Evolutionary conservation across 176 grass and related monocot genomes (phyloP).

Genomic region (Olyra latifolia): DNA sequence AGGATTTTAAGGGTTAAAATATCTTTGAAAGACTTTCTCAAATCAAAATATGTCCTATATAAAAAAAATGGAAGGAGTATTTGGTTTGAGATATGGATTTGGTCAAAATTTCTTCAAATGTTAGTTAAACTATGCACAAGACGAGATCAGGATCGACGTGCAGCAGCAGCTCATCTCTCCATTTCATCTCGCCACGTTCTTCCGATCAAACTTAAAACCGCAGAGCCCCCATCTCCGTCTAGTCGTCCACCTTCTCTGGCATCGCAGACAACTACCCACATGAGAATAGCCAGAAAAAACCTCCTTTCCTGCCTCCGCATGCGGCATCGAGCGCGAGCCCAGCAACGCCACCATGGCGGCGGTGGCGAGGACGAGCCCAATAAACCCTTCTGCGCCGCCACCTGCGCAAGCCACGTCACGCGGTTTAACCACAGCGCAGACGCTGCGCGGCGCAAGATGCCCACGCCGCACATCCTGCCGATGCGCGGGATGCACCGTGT

Average conservation of each 20-base stretch:
- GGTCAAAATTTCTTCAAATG: not conserved
- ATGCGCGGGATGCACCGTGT: constrained; percentile 9
- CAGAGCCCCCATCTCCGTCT: not conserved
- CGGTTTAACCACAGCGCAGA: not conserved
- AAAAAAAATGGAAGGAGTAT: no score
- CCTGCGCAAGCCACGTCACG: not conserved
- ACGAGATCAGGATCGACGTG: not conserved
- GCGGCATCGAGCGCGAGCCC: not conserved
- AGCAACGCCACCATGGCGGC: not conserved
- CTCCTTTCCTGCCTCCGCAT: constrained; percentile 11
- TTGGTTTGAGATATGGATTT: no score
- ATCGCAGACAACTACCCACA: not conserved
- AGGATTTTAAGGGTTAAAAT: no score
- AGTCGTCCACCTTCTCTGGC: not conserved
- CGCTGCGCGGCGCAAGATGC: not conserved
- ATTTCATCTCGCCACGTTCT: constrained; percentile 32
- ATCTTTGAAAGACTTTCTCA: no score
- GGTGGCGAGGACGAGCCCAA: not conserved
- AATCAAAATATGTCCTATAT: no score
- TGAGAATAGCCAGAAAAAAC: not conserved
- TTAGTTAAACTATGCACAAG: not conserved
- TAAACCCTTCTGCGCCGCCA: not conserved
- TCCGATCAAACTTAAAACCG: not conserved
- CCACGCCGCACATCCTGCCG: not conserved
- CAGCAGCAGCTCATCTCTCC: not conserved